Base-by-base conservation (phyloP, 495 filamentous ascomycete species). In the Zalerion maritima region DNA sequence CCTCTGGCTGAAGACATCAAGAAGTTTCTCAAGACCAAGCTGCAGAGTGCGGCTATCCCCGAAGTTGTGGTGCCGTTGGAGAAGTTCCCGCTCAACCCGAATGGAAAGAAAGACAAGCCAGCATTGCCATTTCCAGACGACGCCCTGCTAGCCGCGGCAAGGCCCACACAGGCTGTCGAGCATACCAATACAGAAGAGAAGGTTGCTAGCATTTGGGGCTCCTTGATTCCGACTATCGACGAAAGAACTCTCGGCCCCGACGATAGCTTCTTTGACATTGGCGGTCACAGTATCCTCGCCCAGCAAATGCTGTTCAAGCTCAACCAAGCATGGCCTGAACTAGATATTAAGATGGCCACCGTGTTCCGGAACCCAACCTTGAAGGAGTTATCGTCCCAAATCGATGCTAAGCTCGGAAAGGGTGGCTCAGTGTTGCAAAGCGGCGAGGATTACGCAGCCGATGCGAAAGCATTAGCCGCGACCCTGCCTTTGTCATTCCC, bases 51-150 rank as follows among this genome's bases (percentile, higher is more conserved):
- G 42, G 80, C 86, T 0, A 76, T 96, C 0, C 89, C 89, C 1
- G 53, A 53, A 34, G 64, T 87, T 19, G 68, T 85, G 36, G 80
- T 97, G 17, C 72, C 81, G 2, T 69, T 97, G 14, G 65, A 67
- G 28, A 75, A 75, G 22, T 67, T 94, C 30, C 87, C 87, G 0
- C 60, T 96, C 16, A 94, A 93, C 54, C 87, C 87, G 9, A 94
- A 94, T 40, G 86, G 85, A 36, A 96, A 94, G 58, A 73, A 92
- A 25, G 89, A 97, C 47, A 83, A 78, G 54, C 83, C 83, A 4
- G 78, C 75, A 1, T 64, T 97, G 23, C 89, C 89, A 0, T 94
- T 92, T 69, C 89, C 89, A 0, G 81, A 87, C 48, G 74, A 72
- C 7, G 67, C 66, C 3, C 73, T 83, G 35, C 49, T 69, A 7